Conservation (phyloP, 2,329 filamentous ascomycete genomes). For the Leptographium radiaticola region DNA sequence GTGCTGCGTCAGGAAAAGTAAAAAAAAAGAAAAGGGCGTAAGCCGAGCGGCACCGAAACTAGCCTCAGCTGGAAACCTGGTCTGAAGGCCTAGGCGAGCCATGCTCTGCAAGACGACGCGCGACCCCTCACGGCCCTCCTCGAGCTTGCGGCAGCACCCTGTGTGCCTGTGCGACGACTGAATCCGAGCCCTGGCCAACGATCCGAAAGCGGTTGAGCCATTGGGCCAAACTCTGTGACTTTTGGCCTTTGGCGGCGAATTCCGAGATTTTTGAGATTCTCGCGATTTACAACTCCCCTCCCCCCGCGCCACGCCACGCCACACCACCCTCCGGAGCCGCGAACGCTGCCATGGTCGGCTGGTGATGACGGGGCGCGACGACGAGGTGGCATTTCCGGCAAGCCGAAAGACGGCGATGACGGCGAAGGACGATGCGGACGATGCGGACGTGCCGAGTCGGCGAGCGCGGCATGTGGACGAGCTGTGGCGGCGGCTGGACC, state of each 20-base stretch:
- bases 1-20: neutral
- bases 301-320: neutral
- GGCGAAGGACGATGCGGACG: neutral
- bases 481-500: constrained; percentile 75
- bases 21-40: neutral
- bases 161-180: neutral
- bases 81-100: neutral
- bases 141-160: neutral
- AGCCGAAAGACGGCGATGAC: neutral
- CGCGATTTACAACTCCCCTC: neutral
- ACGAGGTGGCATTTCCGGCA: neutral
- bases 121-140: neutral
- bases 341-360: constrained; percentile 1
- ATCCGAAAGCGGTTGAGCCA: neutral
- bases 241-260: too few species aligned
- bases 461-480: constrained; percentile 70
- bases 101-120: neutral
- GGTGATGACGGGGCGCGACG: constrained; percentile 3
- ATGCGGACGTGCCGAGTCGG: constrained; percentile 44
- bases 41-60: neutral
- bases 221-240: neutral
- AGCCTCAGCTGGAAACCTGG: neutral
- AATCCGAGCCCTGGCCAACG: neutral
- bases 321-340: neutral
- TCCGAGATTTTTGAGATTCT: too few species aligned